Percentiles rank a stretch among this genome's conserved stretches.
Evolutionary conservation across 2,329 filamentous ascomycete genomes (phyloP).

Genomic region (Sordariomycetes sp.): DNA sequence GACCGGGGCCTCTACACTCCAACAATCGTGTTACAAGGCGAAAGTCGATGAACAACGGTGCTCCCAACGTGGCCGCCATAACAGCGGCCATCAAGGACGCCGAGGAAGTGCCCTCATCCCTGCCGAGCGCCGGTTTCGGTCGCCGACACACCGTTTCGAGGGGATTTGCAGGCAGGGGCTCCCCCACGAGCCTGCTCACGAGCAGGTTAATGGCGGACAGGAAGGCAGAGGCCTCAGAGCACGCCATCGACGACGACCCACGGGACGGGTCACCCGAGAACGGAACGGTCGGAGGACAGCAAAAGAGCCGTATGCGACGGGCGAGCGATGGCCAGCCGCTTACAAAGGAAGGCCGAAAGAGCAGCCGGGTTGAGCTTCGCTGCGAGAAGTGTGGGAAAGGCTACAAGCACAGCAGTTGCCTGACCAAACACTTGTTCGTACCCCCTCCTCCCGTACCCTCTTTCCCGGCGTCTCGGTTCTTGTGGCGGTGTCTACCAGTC

Average conservation of each 20-base stretch:
- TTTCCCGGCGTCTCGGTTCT: conserved; percentile 19
- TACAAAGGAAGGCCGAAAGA: conserved; percentile 67
- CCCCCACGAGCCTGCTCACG: conserved; percentile 33
- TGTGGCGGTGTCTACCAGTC: conserved; percentile 4
- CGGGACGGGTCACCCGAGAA: conserved; percentile 44
- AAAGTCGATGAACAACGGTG: conserved; percentile 69
- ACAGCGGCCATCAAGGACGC: conserved; percentile 52
- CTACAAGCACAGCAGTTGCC: conserved; percentile 99
- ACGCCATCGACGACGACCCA: conserved; percentile 57
- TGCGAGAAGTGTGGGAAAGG: conserved; percentile 98
- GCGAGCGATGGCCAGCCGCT: conserved; percentile 82
- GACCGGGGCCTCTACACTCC: conserved; percentile 45
- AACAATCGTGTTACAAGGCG: conserved; percentile 69
- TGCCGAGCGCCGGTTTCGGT: conserved; percentile 9
- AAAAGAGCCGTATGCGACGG: conserved; percentile 38
- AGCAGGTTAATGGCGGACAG: conserved; percentile 36
- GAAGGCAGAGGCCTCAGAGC: conserved; percentile 38
- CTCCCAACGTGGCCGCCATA: conserved; percentile 52
- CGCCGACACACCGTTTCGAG: conserved; percentile 8
- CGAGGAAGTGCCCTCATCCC: background rate
- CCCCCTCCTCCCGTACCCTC: conserved; percentile 24
- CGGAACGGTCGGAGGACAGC: conserved; percentile 25
- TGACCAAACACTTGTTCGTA: conserved; percentile 99
- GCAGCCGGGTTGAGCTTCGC: conserved; percentile 72
- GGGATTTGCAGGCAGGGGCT: conserved; percentile 32